These are phyloP conservation scores for Helotiales sp. DNA, from an alignment of 2,329 filamentous ascomycete genomes.

Conservation along the genomic window DNA sequence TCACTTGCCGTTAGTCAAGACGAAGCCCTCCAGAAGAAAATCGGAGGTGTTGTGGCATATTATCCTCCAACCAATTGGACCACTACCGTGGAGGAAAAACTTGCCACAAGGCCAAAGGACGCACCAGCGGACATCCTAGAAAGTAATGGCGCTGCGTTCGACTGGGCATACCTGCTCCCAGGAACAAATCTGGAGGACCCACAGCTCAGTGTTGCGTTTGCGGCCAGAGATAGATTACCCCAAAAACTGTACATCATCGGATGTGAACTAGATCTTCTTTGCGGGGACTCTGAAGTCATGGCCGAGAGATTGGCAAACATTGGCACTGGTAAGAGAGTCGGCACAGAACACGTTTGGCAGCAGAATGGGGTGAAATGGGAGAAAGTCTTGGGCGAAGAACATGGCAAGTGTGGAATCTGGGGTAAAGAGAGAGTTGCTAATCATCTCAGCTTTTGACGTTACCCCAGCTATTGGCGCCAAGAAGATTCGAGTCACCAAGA, in stretches of 20 bases:
- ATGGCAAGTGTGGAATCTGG: conserved; percentile 28
- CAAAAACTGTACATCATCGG: conserved; percentile 34
- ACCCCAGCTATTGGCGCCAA: conserved; percentile 20
- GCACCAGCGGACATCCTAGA: conserved; percentile 26
- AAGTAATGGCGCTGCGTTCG: conserved; percentile 21
- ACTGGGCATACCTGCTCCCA: conserved; percentile 31
- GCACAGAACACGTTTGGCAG: conserved; percentile 25
- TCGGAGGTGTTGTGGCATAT: conserved; percentile 49
- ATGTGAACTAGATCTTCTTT: conserved; percentile 39
- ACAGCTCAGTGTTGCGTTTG: conserved; percentile 32
- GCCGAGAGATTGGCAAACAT: conserved; percentile 29
- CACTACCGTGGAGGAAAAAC: conserved; percentile 21
- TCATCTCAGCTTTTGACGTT: conserved; percentile 29
- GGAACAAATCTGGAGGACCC: conserved; percentile 37
- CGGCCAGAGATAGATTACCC: conserved; percentile 32
- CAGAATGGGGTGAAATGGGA: conserved; percentile 38
- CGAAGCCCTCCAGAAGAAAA: conserved; percentile 39
- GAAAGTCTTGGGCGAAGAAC: conserved; percentile 29
- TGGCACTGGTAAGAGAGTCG: conserved; percentile 23
- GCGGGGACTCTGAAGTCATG: conserved; percentile 33
- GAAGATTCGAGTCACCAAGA: conserved; percentile 10
- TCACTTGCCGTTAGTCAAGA: conserved; percentile 50
- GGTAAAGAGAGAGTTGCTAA: neutral
- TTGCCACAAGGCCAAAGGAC: conserved; percentile 27
- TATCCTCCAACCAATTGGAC: conserved; percentile 49